Conservation (phyloP, 352 stramenopile genomes). For the Pythium inflatum region DNA sequence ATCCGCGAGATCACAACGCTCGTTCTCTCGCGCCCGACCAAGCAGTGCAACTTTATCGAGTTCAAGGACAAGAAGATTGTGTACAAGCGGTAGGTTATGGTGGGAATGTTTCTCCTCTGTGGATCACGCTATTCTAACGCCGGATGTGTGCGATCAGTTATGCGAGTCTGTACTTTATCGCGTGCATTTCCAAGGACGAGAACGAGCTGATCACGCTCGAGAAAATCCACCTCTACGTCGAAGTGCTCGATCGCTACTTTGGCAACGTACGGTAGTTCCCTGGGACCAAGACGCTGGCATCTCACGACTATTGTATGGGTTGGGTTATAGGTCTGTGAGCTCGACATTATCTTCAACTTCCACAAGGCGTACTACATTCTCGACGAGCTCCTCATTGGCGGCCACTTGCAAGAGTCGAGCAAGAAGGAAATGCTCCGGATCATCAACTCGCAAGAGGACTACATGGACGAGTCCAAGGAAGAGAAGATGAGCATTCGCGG, state of each 20-base stretch:
- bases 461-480: constrained; percentile 90
- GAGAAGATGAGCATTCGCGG: constrained; percentile 64
- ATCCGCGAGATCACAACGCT: constrained; percentile 89
- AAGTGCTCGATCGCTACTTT: constrained; percentile 98
- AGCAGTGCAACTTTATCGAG: constrained; percentile 96
- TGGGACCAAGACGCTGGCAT: too few relatives aligned
- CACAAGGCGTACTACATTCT: constrained; percentile 99
- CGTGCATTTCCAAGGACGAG: constrained; percentile 94
- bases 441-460: constrained; percentile 89
- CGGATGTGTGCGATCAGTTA: too few relatives aligned
- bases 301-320: too few relatives aligned
- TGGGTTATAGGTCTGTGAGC: constrained; percentile 78
- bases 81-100: constrained; percentile 90
- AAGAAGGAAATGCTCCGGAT: constrained; percentile 93
- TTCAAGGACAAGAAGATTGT: constrained; percentile 98
- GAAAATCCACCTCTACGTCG: constrained; percentile 98
- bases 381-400: constrained; percentile 99
- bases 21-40: constrained; percentile 82
- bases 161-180: constrained; percentile 98
- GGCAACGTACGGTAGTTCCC: constrained; percentile 70
- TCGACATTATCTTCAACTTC: constrained; percentile 99
- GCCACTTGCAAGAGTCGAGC: constrained; percentile 96
- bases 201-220: constrained; percentile 98
- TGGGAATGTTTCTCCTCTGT: too few relatives aligned
- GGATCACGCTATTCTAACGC: too few relatives aligned